phyloP scores from a whole-genome alignment of 2,329 filamentous ascomycete species.

The Colletotrichum gloeosporioides region DNA sequence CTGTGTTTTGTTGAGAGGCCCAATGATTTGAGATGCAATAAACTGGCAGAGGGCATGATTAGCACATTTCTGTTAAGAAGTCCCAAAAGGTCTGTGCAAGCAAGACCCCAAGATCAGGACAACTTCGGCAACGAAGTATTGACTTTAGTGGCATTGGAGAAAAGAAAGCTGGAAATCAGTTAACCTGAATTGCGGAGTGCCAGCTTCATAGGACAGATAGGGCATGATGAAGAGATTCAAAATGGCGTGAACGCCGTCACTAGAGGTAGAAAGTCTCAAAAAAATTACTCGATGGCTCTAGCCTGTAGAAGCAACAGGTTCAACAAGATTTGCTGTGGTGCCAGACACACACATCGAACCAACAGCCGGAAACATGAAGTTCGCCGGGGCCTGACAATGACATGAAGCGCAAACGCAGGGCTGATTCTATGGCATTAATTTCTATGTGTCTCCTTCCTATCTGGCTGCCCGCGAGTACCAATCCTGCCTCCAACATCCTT shows the following conservation, averaged over 20 bases:
- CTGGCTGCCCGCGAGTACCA: neutral
- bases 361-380: neutral
- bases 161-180: too few species aligned
- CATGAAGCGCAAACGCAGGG: neutral
- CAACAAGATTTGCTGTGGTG: neutral
- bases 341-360: neutral
- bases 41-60: too few species aligned
- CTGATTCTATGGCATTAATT: neutral
- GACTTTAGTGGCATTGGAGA: too few species aligned
- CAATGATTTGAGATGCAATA: too few species aligned
- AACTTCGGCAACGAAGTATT: too few species aligned
- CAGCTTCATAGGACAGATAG: neutral
- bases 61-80: too few species aligned
- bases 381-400: neutral
- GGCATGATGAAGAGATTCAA: neutral
- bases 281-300: neutral
- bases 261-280: too few species aligned
- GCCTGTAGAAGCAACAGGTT: neutral
- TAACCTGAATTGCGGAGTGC: neutral
- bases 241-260: too few species aligned
- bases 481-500: neutral
- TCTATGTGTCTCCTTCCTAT: neutral
- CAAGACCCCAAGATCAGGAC: too few species aligned
- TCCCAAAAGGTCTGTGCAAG: too few species aligned
- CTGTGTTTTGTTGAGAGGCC: too few species aligned